phyloP scores from a whole-genome alignment of 768 basidiomycete species.

The Boletellus sp. region DNA sequence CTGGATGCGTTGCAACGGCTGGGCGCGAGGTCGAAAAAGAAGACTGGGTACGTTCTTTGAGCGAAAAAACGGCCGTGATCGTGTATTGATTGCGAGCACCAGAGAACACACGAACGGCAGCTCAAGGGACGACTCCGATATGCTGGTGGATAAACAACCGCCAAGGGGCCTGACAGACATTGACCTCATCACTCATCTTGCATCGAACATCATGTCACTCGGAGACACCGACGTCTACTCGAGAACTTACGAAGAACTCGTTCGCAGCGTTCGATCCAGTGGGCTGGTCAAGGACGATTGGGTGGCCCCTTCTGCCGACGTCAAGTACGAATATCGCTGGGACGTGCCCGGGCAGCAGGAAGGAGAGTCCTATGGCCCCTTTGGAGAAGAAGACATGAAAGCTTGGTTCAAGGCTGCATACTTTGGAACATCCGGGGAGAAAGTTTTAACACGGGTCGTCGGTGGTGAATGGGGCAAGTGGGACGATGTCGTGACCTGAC shows the following conservation, averaged over 20 bases:
- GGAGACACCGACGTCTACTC: conserved; percentile 86
- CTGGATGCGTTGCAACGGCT: conserved; percentile 85
- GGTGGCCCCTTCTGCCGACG: conserved; percentile 72
- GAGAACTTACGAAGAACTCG: conserved; percentile 79
- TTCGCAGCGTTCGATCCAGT: conserved; percentile 69
- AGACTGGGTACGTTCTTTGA: conserved; percentile 20
- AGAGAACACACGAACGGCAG: conserved; percentile 33
- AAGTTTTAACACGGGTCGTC: conserved; percentile 64
- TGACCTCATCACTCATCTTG: conserved; percentile 78
- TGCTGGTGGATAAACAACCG: conserved; percentile 48
- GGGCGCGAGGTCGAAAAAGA: conserved; percentile 61
- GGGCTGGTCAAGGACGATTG: conserved; percentile 66
- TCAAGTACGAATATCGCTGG: conserved; percentile 84
- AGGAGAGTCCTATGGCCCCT: conserved; percentile 72
- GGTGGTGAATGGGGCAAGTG: conserved; percentile 75
- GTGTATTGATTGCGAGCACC: neutral
- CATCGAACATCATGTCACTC: conserved; percentile 83
- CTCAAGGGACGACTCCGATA: conserved; percentile 35
- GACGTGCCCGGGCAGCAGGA: conserved; percentile 48
- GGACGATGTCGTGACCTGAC: conserved; percentile 58
- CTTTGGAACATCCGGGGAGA: conserved; percentile 75
- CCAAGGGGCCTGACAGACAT: conserved; percentile 50
- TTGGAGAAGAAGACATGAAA: conserved; percentile 72
- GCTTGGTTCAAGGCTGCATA: conserved; percentile 79
- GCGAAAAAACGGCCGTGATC: neutral